A percentile compares a stretch with the other conserved stretches of the same genome.
Evolutionary conservation across 345 rosid species (phyloP).

Genomic region (Gossypium australe): DNA sequence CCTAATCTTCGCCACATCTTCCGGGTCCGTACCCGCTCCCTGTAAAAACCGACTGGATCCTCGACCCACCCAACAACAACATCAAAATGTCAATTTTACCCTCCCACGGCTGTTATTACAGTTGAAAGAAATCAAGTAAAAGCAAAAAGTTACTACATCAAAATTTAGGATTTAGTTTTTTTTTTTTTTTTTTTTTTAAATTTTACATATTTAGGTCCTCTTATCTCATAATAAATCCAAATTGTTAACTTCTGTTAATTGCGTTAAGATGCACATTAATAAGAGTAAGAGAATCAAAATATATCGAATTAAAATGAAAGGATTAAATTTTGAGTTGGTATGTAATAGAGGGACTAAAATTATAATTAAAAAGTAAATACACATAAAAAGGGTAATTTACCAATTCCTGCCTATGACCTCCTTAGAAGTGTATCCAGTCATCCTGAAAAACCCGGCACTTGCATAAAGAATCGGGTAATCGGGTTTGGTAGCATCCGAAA

Average conservation of each 20-base stretch:
- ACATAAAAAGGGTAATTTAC: conserved; percentile 25
- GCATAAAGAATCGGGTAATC: conserved; percentile 89
- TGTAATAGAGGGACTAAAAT: no score
- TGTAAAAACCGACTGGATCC: conserved; percentile 77
- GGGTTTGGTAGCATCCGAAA: conserved; percentile 90
- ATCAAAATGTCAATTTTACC: conserved; percentile 11
- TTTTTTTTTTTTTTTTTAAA: no score
- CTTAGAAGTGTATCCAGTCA: conserved; percentile 92
- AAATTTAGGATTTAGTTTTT: no score
- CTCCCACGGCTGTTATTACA: conserved; percentile 14
- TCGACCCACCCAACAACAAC: not conserved
- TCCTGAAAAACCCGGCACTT: conserved; percentile 94
- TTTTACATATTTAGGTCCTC: no score
- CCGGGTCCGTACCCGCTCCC: conserved; percentile 88
- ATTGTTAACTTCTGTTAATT: no score
- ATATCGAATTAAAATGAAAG: no score
- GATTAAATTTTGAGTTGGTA: no score
- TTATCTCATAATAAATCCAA: no score
- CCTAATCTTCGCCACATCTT: conserved; percentile 72
- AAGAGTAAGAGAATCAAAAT: no score
- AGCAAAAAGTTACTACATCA: no score
- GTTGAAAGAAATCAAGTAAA: not conserved
- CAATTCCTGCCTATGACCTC: conserved; percentile 95
- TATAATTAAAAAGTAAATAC: not conserved
- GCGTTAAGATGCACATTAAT: no score